Percentiles rank a stretch among this genome's conserved stretches.
phyloP scores from a whole-genome alignment of 116 monocot genomes.

The Phalaenopsis hybrid region DNA sequence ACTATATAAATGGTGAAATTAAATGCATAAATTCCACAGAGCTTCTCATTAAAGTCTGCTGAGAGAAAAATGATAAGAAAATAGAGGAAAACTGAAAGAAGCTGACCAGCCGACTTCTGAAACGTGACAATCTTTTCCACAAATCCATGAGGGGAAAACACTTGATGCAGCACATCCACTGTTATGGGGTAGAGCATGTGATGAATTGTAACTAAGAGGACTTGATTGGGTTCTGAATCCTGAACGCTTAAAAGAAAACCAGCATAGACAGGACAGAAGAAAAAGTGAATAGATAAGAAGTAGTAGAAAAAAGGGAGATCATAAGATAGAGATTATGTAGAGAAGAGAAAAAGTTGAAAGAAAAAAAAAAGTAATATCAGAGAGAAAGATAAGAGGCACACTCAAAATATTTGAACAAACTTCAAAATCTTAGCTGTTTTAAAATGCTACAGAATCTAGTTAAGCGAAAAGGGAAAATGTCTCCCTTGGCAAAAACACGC shows the following conservation, averaged over 20 bases:
- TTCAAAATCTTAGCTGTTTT: too few relatives aligned
- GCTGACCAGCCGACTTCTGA: slow-evolving; percentile 96
- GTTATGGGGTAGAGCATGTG: slow-evolving; percentile 81
- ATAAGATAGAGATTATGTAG: neutral
- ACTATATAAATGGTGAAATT: too few relatives aligned
- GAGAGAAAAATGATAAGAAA: neutral
- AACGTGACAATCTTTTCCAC: slow-evolving; percentile 99
- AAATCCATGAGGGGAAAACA: slow-evolving; percentile 79
- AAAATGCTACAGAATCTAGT: too few relatives aligned
- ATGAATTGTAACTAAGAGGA: slow-evolving; percentile 94
- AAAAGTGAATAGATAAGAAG: slow-evolving; percentile 46
- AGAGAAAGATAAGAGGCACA: neutral
- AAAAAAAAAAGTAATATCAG: neutral
- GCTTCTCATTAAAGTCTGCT: too few relatives aligned
- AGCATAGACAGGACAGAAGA: slow-evolving; percentile 40
- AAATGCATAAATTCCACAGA: too few relatives aligned
- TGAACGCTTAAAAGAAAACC: slow-evolving; percentile 48
- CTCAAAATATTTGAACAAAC: neutral
- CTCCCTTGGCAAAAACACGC: too few relatives aligned
- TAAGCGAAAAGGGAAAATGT: too few relatives aligned
- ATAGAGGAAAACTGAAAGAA: slow-evolving; percentile 29
- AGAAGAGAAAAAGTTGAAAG: neutral
- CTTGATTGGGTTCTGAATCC: slow-evolving; percentile 89
- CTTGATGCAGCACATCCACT: slow-evolving; percentile 96
- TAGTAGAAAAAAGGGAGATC: slow-evolving; percentile 26